Percentiles rank a stretch among this genome's conserved stretches.
Conservation (phyloP, 176 grass and related monocot species). For the Hyparrhenia diplandra region DNA sequence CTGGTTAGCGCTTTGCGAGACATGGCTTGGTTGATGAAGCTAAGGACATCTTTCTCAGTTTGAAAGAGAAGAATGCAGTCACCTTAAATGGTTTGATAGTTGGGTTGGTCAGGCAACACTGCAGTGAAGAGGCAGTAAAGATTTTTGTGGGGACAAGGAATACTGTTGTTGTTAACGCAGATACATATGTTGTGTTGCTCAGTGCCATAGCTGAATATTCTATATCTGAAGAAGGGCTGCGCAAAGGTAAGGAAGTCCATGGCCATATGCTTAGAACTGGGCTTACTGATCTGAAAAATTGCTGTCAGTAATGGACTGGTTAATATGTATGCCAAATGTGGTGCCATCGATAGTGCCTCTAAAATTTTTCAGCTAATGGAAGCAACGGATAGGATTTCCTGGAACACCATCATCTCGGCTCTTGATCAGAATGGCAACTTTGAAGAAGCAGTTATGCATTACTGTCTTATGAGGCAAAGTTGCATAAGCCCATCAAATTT, state of each 20-base stretch:
- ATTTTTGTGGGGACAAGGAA: conserved; percentile 49
- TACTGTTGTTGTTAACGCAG: conserved; percentile 36
- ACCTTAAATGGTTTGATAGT: conserved; percentile 75
- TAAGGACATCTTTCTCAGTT: conserved; percentile 51
- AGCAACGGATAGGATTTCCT: conserved; percentile 62
- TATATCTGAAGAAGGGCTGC: conserved; percentile 44
- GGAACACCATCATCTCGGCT: conserved; percentile 79
- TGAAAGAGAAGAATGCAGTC: conserved; percentile 70
- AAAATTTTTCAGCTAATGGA: conserved; percentile 52
- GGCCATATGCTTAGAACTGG: conserved; percentile 49
- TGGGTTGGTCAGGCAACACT: conserved; percentile 54
- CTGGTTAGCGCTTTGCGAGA: conserved; percentile 67
- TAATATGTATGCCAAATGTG: conserved; percentile 81
- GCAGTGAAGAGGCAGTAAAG: conserved; percentile 59
- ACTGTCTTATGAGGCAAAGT: conserved; percentile 51
- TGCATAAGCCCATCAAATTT: conserved; percentile 55
- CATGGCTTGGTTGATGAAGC: conserved; percentile 56
- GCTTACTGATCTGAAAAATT: conserved; percentile 41
- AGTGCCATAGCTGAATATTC: conserved; percentile 59
- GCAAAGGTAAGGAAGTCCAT: conserved; percentile 69
- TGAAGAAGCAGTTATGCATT: conserved; percentile 53
- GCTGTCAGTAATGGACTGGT: conserved; percentile 63
- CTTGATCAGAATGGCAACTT: conserved; percentile 63
- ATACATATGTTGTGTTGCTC: conserved; percentile 76
- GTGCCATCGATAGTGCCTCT: conserved; percentile 44